phyloP scores from a whole-genome alignment of 352 stramenopile species.

The Phytophthora europaea region DNA sequence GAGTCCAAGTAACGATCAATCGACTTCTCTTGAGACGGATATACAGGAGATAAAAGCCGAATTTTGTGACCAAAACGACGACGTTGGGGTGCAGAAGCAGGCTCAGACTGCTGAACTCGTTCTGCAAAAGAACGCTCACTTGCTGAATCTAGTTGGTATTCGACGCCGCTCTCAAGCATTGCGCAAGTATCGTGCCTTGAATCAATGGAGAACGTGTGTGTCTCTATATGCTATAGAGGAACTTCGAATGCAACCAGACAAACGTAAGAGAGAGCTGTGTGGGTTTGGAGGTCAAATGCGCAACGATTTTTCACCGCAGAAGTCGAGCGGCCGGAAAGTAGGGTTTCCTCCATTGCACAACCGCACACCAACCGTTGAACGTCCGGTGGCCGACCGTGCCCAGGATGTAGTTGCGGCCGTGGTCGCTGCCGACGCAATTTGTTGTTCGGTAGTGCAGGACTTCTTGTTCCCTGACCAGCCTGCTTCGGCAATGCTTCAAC shows the following conservation, averaged over 20 bases:
- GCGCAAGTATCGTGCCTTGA: slow-evolving; percentile 38
- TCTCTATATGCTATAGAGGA: neutral
- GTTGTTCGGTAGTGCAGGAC: slow-evolving; percentile 50
- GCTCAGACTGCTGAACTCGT: slow-evolving; percentile 1
- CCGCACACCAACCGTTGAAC: neutral
- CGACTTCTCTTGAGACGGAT: slow-evolving; percentile 31
- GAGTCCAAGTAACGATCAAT: neutral
- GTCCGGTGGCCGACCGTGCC: neutral
- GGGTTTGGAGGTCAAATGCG: neutral
- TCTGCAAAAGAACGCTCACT: slow-evolving; percentile 31
- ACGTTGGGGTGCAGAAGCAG: slow-evolving; percentile 27
- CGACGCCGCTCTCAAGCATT: slow-evolving; percentile 35
- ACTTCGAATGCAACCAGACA: neutral
- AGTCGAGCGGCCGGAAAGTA: neutral
- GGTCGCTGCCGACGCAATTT: slow-evolving; percentile 45
- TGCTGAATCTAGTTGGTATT: slow-evolving; percentile 54
- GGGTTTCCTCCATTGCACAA: slow-evolving; percentile 26
- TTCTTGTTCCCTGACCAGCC: slow-evolving; percentile 40
- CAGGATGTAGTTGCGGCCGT: slow-evolving; percentile 38
- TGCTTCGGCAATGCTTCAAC: neutral
- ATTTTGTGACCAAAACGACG: slow-evolving; percentile 48
- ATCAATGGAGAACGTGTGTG: slow-evolving; percentile 42
- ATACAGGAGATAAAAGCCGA: slow-evolving; percentile 47
- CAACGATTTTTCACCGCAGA: neutral
- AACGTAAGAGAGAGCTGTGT: neutral